Base-by-base conservation (phyloP, 805 yeast genomes). In the Clavispora santaluciae region DNA sequence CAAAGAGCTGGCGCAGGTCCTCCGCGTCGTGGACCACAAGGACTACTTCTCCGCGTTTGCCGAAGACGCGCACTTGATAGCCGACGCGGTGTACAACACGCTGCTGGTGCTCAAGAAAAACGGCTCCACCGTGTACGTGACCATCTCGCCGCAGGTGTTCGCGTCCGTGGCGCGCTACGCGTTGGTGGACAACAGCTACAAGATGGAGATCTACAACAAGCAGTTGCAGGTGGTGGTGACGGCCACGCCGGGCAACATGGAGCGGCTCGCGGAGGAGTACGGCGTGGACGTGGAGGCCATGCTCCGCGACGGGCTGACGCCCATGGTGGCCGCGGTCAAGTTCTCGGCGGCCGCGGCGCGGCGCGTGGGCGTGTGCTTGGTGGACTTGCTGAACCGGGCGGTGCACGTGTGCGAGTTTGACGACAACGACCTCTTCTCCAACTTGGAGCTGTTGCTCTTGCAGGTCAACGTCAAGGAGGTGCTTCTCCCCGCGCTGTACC, bases 161-260 rank as follows among this genome's bases (percentile, higher is more conserved):
- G 64, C 78, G 18, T 79, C 78, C 42, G 72, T 91, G 33, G 62
- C 90, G 42, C 77, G 76, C 40, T 74, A 73, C 44, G 81, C 86
- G 40, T 70, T 93, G 17, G 68, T 89, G 34, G 86, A 82, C 30
- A 71, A 75, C 36, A 87, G 89, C 13, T 74, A 73, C 54, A 88
- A 88, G 58, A 76, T 93, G 13, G 96, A 90, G 56, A 75, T 93
- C 13, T 91, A 85, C 58, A 81, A 80, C 50, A 78, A 73, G 56
- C 65, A 61, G 45, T 91, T 95, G 76, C 70, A 61, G 37, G 64
- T 75, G 39, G 50, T 66, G 47, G 75, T 68, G 42, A 64, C 72
- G 33, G 96, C 96, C 0, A 83, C 95, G 1, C 97, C 98, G 0
- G 99, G 99, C 5, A 90, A 93, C 60, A 65, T 90, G 37, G 86